Evolutionary conservation across 768 basidiomycete species (phyloP).

Genomic region (Cystofilobasidium macerans): DNA sequence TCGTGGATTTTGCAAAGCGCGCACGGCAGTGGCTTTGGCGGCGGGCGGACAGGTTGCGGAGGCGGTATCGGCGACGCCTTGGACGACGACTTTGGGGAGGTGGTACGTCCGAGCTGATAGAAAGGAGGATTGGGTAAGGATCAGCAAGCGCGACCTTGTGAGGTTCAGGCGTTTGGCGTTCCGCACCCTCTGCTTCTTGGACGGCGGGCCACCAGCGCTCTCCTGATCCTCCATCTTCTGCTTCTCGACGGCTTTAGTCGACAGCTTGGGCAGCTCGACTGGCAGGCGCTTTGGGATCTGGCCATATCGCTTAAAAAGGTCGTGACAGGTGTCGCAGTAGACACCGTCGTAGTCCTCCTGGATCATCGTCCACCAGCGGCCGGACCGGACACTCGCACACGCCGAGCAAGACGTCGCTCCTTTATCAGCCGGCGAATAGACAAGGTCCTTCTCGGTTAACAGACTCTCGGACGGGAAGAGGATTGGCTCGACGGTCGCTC

Average conservation of each 20-base stretch:
- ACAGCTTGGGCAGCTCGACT: neutral
- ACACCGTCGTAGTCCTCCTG: slow-evolving; percentile 10
- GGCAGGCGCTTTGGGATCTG: slow-evolving; percentile 7
- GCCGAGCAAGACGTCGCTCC: slow-evolving; percentile 7
- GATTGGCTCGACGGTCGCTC: neutral
- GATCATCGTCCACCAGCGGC: slow-evolving; percentile 23
- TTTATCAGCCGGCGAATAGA: neutral
- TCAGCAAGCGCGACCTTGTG: no score
- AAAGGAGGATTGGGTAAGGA: neutral
- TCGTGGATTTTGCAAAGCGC: slow-evolving; percentile 12
- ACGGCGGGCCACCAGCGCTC: neutral
- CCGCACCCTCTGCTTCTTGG: neutral
- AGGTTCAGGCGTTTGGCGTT: no score
- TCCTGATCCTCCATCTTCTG: neutral
- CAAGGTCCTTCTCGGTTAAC: slow-evolving; percentile 3
- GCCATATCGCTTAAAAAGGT: slow-evolving; percentile 10
- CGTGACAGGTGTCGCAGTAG: slow-evolving; percentile 12
- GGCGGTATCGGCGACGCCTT: neutral
- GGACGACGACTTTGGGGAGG: neutral
- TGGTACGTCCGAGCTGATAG: neutral
- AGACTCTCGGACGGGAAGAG: neutral
- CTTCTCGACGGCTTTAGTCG: neutral
- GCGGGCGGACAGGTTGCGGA: neutral
- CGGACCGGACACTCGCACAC: neutral
- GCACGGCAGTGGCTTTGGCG: slow-evolving; percentile 2